Base-by-base conservation (phyloP, 495 filamentous ascomycete genomes). In the Schizothecium vesticola region DNA sequence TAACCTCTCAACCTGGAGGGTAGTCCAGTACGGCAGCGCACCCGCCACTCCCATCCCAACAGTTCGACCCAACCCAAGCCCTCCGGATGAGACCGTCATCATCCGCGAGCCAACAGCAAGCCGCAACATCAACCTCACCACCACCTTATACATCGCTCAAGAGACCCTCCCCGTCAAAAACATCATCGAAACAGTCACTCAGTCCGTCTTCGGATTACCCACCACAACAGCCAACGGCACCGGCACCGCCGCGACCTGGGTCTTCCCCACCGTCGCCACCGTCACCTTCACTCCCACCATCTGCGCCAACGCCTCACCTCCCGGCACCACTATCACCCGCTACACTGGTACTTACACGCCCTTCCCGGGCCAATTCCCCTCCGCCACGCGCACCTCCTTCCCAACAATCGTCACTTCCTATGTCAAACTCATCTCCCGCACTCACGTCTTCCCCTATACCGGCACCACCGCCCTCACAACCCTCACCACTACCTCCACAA, bases 331-430 rank as follows among this genome's bases (percentile, higher is more conserved):
- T 29, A n/a, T 57, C n/a, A 71, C 69, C 8, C 22, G 8, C 11
- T 71, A 71, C 57, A 67, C 65, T 1, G 69, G 69, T 55, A 62
- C 24, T 7, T 71, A 71, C 33, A 63, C 24, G 43, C 69, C 65
- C n/a, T 24, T 71, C 61, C 59, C 65, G 25, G 69, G 69, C 56
- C 69, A 71, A 25, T 19, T 57, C 21, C 28, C 51, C 36, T 28
- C 63, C n/a, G 29, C 61, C 7, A 36, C n/a, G n/a, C n/a, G n/a
- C n/a, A n/a, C n/a, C n/a, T n/a, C n/a, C n/a, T n/a, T n/a, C n/a
- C n/a, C n/a, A n/a, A n/a, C n/a, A n/a, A n/a, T n/a, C n/a, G n/a
- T n/a, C n/a, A n/a, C n/a, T n/a, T n/a, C n/a, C n/a, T n/a, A n/a
- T n/a, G n/a, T n/a, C n/a, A n/a, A n/a, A n/a, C n/a, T n/a, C n/a